These are phyloP conservation scores for Sporisorium graminicola DNA, from an alignment of 1,284 basidiomycete genomes.

Conservation along the genomic window DNA sequence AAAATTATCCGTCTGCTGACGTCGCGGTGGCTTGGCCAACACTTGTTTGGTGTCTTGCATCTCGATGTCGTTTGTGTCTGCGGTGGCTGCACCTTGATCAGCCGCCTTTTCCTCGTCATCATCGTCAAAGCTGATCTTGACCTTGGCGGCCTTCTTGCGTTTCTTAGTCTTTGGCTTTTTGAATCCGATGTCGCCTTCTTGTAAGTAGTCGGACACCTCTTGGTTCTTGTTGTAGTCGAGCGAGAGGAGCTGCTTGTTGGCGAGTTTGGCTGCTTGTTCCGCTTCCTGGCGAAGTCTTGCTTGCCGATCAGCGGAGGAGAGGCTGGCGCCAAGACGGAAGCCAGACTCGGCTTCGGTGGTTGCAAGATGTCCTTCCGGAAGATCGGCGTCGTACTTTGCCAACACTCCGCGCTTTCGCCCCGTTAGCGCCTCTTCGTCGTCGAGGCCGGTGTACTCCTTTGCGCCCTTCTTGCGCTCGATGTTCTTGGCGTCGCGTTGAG, in stretches of 20 bases:
- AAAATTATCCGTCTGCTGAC: conserved; percentile 74
- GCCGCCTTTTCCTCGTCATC: conserved; percentile 71
- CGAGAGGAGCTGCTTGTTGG: conserved; percentile 74
- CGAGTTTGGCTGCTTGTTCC: conserved; percentile 74
- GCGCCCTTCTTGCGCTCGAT: conserved; percentile 89
- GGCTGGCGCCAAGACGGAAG: conserved; percentile 51
- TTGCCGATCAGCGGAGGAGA: conserved; percentile 60
- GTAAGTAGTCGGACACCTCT: conserved; percentile 86
- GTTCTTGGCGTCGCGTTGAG: conserved; percentile 81
- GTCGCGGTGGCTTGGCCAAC: conserved; percentile 3
- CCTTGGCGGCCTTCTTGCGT: conserved; percentile 90
- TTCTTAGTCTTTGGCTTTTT: conserved; percentile 84
- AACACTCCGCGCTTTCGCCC: conserved; percentile 87
- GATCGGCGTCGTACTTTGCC: conserved; percentile 92
- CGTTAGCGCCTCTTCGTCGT: conserved; percentile 82
- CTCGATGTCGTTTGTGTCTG: conserved; percentile 70
- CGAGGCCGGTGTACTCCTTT: conserved; percentile 91
- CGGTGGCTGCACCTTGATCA: not conserved
- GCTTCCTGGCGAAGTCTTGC: conserved; percentile 72
- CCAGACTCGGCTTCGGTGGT: conserved; percentile 34
- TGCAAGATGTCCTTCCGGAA: conserved; percentile 74
- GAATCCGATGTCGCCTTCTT: conserved; percentile 91
- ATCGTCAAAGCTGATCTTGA: conserved; percentile 78
- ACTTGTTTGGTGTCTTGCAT: conserved; percentile 75
- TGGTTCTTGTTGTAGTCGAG: conserved; percentile 90